phyloP scores from a whole-genome alignment of 805 yeast genomes.

The Blastobotrys terrestris region DNA sequence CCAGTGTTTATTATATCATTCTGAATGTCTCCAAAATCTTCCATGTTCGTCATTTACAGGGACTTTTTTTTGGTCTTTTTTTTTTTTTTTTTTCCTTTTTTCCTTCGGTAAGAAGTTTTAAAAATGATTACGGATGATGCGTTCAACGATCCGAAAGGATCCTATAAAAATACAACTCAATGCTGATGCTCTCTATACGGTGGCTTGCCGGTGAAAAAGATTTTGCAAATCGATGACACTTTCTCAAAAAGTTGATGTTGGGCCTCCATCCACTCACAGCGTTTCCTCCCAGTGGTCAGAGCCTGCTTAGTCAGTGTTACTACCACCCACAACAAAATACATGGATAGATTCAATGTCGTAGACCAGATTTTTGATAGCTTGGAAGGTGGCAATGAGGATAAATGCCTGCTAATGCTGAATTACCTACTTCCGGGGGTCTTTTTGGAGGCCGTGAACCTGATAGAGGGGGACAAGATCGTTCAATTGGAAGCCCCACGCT shows the following conservation, averaged over 20 bases:
- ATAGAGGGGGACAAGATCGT: not conserved
- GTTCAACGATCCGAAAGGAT: not conserved
- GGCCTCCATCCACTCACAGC: not conserved
- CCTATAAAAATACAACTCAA: not conserved
- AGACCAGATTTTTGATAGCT: not conserved
- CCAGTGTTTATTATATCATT: not conserved
- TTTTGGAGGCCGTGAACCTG: not conserved
- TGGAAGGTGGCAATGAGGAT: not conserved
- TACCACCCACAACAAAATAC: not conserved
- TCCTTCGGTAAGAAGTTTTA: too few relatives aligned
- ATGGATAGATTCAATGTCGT: not conserved
- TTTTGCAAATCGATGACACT: not conserved
- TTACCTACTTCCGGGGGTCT: not conserved
- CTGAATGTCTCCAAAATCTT: not conserved
- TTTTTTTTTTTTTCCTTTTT: too few relatives aligned
- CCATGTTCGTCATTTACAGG: not conserved
- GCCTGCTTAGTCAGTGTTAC: not conserved
- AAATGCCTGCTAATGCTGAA: not conserved
- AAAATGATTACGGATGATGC: not conserved
- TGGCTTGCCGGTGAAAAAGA: not conserved
- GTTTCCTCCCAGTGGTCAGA: not conserved
- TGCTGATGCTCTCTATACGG: not conserved
- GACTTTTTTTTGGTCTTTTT: not conserved
- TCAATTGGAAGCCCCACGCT: not conserved
- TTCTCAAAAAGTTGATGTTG: not conserved